Percentiles rank a stretch among this genome's conserved stretches.
phyloP scores from a whole-genome alignment of 1,139 yeast genomes.

The Scheffersomyces stambukii region DNA sequence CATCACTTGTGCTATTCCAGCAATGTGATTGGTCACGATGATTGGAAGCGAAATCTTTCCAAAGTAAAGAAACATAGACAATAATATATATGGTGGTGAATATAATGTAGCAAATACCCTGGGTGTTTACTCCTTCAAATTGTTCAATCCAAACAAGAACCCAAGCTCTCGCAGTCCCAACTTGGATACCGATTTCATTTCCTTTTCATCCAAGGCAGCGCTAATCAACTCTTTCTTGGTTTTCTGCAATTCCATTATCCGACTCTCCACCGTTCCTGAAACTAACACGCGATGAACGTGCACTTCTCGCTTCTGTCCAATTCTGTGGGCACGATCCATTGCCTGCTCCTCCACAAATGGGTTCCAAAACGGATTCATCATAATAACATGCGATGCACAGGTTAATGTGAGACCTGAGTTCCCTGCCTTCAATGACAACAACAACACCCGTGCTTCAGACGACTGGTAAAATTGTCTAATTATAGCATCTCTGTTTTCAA shows the following conservation, averaged over 20 bases:
- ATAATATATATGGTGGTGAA: slow-evolving; percentile 6
- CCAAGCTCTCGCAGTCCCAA: slow-evolving; percentile 72
- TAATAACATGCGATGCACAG: slow-evolving; percentile 86
- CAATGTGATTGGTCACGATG: slow-evolving; percentile 25
- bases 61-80: slow-evolving; percentile 34
- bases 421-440: slow-evolving; percentile 85
- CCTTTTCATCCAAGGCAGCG: slow-evolving; percentile 71
- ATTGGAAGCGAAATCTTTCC: slow-evolving; percentile 33
- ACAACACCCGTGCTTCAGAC: slow-evolving; percentile 48
- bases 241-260: slow-evolving; percentile 74
- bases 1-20: slow-evolving; percentile 30
- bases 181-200: slow-evolving; percentile 59
- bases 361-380: slow-evolving; percentile 95
- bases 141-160: slow-evolving; percentile 69
- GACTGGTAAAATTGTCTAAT: slow-evolving; percentile 62
- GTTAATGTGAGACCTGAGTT: slow-evolving; percentile 90
- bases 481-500: slow-evolving; percentile 57
- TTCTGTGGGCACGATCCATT: slow-evolving; percentile 90
- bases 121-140: slow-evolving; percentile 9
- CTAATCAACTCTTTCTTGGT: slow-evolving; percentile 72
- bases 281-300: slow-evolving; percentile 68
- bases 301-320: slow-evolving; percentile 80
- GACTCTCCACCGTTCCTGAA: slow-evolving; percentile 72
- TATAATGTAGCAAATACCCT: background rate
- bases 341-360: slow-evolving; percentile 97